These are phyloP conservation scores for Colletotrichum orbiculare DNA, from an alignment of 2,329 filamentous ascomycete genomes.

Conservation along the genomic window DNA sequence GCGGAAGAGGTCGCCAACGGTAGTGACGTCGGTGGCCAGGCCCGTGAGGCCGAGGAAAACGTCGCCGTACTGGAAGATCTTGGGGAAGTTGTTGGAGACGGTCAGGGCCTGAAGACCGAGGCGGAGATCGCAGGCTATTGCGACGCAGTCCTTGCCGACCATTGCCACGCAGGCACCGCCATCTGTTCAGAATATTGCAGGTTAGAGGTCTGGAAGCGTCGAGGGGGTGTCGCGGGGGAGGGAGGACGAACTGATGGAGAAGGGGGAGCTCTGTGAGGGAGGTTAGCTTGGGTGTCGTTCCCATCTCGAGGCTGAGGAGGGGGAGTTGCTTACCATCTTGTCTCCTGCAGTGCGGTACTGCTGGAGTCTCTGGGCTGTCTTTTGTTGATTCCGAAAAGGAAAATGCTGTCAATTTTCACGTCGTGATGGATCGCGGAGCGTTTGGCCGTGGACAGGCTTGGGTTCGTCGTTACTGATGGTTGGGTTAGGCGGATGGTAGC, in stretches of 20 bases:
- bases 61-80: slow-evolving; percentile 97
- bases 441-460: slow-evolving; percentile 22
- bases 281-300: slow-evolving; percentile 48
- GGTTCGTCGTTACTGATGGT: slow-evolving; percentile 19
- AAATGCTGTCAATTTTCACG: background rate
- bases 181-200: slow-evolving; percentile 54
- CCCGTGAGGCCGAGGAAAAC: slow-evolving; percentile 96
- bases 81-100: slow-evolving; percentile 99
- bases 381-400: background rate
- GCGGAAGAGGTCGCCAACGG: slow-evolving; percentile 95
- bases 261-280: slow-evolving; percentile 79
- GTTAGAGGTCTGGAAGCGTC: slow-evolving; percentile 37
- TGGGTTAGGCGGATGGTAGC: slow-evolving; percentile 38
- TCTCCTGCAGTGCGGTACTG: slow-evolving; percentile 37
- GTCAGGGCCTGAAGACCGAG: slow-evolving; percentile 96
- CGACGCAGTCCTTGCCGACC: slow-evolving; percentile 99
- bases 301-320: slow-evolving; percentile 31
- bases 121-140: slow-evolving; percentile 98
- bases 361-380: slow-evolving; percentile 5
- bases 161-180: slow-evolving; percentile 98
- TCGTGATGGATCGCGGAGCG: slow-evolving; percentile 18
- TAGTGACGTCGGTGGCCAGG: slow-evolving; percentile 94
- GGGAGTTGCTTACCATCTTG: slow-evolving; percentile 38
- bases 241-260: slow-evolving; percentile 85
- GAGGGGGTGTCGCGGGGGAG: slow-evolving; percentile 23